A percentile compares a stretch with the other conserved stretches of the same genome.
Evolutionary conservation across 2,329 filamentous ascomycete species (phyloP).

Genomic region (Phoma sp.): DNA sequence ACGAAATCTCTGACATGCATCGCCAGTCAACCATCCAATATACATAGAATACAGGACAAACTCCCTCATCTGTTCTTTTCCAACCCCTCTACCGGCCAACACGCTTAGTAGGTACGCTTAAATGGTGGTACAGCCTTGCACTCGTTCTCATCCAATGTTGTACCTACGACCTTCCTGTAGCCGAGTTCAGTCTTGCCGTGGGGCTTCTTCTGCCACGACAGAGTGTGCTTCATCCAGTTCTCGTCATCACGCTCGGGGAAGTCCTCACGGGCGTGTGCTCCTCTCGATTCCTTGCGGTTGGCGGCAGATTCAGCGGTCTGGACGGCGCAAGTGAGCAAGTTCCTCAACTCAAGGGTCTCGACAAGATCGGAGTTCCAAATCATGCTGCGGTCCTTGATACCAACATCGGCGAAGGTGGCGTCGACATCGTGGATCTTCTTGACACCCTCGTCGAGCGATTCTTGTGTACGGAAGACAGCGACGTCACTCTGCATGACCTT

Average conservation of each 20-base stretch:
- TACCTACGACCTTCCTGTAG: conserved; percentile 83
- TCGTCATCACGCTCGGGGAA: conserved; percentile 93
- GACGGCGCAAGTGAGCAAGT: conserved; percentile 93
- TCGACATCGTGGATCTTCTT: conserved; percentile 87
- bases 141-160: conserved; percentile 91
- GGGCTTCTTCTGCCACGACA: conserved; percentile 92
- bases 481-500: conserved; percentile 99
- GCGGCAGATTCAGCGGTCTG: conserved; percentile 93
- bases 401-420: conserved; percentile 78
- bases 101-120: conserved; percentile 83
- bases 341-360: conserved; percentile 93
- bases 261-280: conserved; percentile 96
- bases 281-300: conserved; percentile 95
- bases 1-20: conserved; percentile 16
- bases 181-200: conserved; percentile 86
- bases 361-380: conserved; percentile 99
- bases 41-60: conserved; percentile 46
- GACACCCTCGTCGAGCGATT: conserved; percentile 92
- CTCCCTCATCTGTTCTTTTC: conserved; percentile 2
- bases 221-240: conserved; percentile 99
- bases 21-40: conserved; percentile 35
- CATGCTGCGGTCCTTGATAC: conserved; percentile 98
- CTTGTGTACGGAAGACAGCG: conserved; percentile 93
- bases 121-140: conserved; percentile 96
- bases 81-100: background rate